Conservation (phyloP, 2,329 filamentous ascomycete genomes). For the Botrytis tulipae region DNA sequence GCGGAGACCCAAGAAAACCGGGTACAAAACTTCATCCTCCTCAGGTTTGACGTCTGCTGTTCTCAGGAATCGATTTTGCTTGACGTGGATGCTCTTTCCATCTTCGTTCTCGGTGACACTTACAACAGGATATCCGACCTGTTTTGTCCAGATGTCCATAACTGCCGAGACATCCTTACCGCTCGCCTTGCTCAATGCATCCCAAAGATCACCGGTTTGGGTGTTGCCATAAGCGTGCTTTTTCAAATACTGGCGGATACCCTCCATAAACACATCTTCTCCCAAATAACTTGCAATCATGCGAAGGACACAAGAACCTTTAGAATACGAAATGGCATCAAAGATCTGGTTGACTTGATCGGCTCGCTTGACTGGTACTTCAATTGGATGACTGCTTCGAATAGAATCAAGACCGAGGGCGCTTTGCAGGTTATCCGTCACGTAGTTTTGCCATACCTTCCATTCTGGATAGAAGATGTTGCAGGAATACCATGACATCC, state of each 20-base stretch:
- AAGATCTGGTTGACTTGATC: constrained; percentile 99
- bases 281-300: constrained; percentile 97
- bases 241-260: constrained; percentile 85
- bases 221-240: constrained; percentile 98
- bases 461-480: constrained; percentile 96
- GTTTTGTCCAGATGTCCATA: constrained; percentile 96
- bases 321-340: constrained; percentile 95
- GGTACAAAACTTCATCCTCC: constrained; percentile 84
- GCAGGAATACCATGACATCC: constrained; percentile 93
- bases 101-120: constrained; percentile 75
- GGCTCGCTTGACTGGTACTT: constrained; percentile 91
- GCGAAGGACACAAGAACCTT: constrained; percentile 90
- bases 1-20: constrained; percentile 82
- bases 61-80: constrained; percentile 92
- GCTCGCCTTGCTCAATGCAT: constrained; percentile 80
- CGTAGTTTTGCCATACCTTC: constrained; percentile 97
- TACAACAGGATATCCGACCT: constrained; percentile 89
- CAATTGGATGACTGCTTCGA: constrained; percentile 92
- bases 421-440: constrained; percentile 86
- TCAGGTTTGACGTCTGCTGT: constrained; percentile 92
- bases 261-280: constrained; percentile 89
- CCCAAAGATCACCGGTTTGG: constrained; percentile 86
- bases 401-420: constrained; percentile 86
- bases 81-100: constrained; percentile 74
- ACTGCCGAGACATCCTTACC: constrained; percentile 87